These are phyloP conservation scores for Leccinum variicolor DNA, from an alignment of 768 basidiomycete genomes.

Conservation along the genomic window DNA sequence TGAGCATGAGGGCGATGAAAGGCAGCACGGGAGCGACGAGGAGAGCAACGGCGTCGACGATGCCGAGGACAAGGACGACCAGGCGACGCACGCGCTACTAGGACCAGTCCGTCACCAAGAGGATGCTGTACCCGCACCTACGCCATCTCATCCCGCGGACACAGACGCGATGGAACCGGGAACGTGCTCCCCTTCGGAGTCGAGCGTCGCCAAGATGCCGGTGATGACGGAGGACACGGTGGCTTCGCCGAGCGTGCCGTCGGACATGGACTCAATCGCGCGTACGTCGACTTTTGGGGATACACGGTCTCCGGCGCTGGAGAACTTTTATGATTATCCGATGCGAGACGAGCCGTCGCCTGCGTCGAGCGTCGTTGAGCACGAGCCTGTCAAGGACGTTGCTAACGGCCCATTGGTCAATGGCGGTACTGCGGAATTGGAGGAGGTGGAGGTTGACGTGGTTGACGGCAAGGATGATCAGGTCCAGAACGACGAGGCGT, in stretches of 20 bases:
- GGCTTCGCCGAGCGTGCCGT: slow-evolving; percentile 23
- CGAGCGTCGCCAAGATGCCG: neutral
- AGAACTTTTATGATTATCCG: slow-evolving; percentile 22
- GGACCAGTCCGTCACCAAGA: slow-evolving; percentile 9
- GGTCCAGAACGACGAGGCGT: neutral
- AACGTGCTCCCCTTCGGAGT: slow-evolving; percentile 10
- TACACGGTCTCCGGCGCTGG: slow-evolving; percentile 21
- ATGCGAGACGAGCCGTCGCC: slow-evolving; percentile 25
- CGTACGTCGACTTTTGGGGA: slow-evolving; percentile 21
- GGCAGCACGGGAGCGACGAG: slow-evolving; percentile 35
- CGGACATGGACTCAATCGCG: slow-evolving; percentile 25
- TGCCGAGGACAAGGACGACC: slow-evolving; percentile 29
- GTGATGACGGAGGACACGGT: slow-evolving; percentile 11
- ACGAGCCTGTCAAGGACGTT: slow-evolving; percentile 20
- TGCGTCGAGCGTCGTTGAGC: slow-evolving; percentile 27
- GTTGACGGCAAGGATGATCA: neutral
- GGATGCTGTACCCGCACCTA: neutral
- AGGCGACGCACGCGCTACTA: slow-evolving; percentile 26
- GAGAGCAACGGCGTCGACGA: slow-evolving; percentile 39
- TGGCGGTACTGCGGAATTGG: neutral
- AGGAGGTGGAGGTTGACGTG: neutral
- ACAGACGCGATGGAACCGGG: slow-evolving; percentile 1
- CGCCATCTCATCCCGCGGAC: neutral
- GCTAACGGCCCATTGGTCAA: neutral
- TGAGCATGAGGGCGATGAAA: slow-evolving; percentile 5